Percentiles rank a stretch among this genome's conserved stretches.
These are phyloP conservation scores for Aspergillus tamarii DNA, from an alignment of 2,329 filamentous ascomycete genomes.

Conservation along the genomic window DNA sequence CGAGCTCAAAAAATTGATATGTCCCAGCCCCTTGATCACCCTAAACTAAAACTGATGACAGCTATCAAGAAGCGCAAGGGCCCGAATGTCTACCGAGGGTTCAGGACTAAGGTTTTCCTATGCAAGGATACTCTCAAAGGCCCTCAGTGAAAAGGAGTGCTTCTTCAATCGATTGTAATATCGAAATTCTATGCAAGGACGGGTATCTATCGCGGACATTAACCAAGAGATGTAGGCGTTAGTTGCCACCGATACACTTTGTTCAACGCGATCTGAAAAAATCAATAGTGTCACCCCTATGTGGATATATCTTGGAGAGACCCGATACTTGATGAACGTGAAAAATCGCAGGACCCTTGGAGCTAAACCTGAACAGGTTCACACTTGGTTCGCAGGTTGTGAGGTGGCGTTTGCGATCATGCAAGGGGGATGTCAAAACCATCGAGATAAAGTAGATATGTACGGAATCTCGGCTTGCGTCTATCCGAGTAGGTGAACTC, in stretches of 20 bases:
- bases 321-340: neutral
- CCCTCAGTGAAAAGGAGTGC: neutral
- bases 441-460: neutral
- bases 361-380: neutral
- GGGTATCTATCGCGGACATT: neutral
- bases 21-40: neutral
- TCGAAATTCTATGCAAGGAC: neutral
- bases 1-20: neutral
- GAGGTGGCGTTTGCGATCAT: slow-evolving; percentile 2
- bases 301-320: neutral
- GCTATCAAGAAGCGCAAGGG: neutral
- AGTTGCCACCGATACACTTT: neutral
- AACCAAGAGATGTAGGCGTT: neutral
- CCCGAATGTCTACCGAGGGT: neutral
- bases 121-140: neutral
- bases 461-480: neutral
- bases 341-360: neutral
- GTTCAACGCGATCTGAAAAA: neutral
- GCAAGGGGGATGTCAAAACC: neutral
- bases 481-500: neutral
- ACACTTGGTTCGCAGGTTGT: neutral
- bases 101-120: neutral
- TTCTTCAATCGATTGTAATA: neutral
- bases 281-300: neutral
- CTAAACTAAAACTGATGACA: neutral